phyloP scores from a whole-genome alignment of 2,329 filamentous ascomycete species.

The Akanthomyces lecanii region DNA sequence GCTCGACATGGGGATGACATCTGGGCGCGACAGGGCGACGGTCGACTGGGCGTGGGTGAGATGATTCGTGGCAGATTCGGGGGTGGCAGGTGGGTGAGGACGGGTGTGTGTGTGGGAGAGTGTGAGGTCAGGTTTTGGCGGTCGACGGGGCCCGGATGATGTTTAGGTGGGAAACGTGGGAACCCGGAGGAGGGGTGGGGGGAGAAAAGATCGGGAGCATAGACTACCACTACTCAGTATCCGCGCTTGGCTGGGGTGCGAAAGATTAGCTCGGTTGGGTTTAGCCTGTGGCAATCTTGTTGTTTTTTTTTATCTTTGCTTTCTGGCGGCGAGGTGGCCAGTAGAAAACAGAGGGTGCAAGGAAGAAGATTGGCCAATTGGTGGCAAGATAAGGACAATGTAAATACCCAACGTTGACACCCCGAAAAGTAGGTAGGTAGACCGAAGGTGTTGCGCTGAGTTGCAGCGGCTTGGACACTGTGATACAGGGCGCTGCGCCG shows the following conservation, averaged over 20 bases:
- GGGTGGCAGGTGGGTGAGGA: background rate
- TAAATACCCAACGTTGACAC: background rate
- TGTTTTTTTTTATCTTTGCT: constrained; percentile 1
- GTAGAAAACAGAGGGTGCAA: background rate
- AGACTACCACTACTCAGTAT: background rate
- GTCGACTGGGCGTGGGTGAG: constrained; percentile 24
- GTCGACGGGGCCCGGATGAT: background rate
- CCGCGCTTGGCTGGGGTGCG: background rate
- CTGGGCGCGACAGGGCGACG: constrained; percentile 32
- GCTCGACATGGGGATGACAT: constrained; percentile 58
- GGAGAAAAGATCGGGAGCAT: constrained; percentile 2
- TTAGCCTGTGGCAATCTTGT: background rate
- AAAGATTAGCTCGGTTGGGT: background rate
- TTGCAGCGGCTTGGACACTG: background rate
- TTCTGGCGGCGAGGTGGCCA: background rate
- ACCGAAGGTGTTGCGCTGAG: background rate
- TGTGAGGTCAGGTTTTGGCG: background rate
- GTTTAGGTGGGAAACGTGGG: constrained; percentile 14
- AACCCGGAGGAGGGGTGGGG: constrained; percentile 11
- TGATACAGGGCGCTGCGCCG: background rate
- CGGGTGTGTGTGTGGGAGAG: background rate
- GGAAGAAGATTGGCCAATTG: background rate
- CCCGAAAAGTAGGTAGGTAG: no score
- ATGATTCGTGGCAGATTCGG: constrained; percentile 21
- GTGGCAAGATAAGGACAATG: background rate